Percentiles rank a stretch among this genome's conserved stretches.
These are phyloP conservation scores for Gracilaria vermiculophylla DNA, from an alignment of 23 red algal genomes.

Conservation along the genomic window DNA sequence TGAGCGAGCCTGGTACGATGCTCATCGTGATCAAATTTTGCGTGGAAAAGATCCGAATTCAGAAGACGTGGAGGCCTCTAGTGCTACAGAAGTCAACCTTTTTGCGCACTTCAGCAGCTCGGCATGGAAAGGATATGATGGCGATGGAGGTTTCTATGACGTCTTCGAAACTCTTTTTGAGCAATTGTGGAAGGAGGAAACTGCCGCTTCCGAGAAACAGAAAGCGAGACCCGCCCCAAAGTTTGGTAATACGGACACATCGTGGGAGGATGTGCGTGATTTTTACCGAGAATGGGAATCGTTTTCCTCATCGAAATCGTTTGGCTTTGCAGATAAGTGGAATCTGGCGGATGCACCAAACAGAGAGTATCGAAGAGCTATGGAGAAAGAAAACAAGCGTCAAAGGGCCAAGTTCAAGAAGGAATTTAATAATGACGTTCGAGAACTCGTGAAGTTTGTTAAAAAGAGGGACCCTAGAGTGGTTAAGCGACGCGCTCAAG, in stretches of 20 bases:
- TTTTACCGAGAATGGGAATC: conserved; percentile 87
- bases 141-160: conserved; percentile 60
- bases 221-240: not conserved
- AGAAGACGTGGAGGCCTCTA: conserved; percentile 31
- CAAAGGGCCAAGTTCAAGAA: conserved; percentile 65
- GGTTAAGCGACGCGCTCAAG: conserved; percentile 30
- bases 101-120: conserved; percentile 73
- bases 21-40: conserved; percentile 90
- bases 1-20: conserved; percentile 98
- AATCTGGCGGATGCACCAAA: conserved; percentile 85
- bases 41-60: conserved; percentile 64
- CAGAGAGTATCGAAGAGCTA: conserved; percentile 81
- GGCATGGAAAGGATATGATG: conserved; percentile 76
- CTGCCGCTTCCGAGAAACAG: conserved; percentile 9
- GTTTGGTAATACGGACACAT: conserved; percentile 71
- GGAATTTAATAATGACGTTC: conserved; percentile 80
- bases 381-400: conserved; percentile 92
- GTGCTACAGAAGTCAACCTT: conserved; percentile 75
- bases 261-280: conserved; percentile 65
- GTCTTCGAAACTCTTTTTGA: conserved; percentile 82
- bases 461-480: conserved; percentile 88
- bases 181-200: conserved; percentile 73
- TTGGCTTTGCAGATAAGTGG: conserved; percentile 91
- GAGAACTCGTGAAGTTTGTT: conserved; percentile 90
- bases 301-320: conserved; percentile 79